Percentiles rank a stretch among this genome's conserved stretches.
Conservation (phyloP, 768 basidiomycete species). For the Suillus cothurnatus region DNA sequence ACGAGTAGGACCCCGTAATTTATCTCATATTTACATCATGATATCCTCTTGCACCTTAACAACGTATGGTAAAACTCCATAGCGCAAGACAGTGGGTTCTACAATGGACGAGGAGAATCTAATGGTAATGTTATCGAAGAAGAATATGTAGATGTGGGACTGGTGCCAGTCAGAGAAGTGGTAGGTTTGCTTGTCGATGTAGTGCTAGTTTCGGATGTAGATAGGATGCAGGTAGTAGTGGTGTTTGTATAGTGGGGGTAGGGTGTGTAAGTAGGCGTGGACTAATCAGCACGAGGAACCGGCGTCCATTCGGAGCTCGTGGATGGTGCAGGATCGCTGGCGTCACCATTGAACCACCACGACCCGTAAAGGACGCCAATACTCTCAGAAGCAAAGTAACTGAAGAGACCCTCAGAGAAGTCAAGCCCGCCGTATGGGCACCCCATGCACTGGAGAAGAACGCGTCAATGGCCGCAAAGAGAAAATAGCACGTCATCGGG, state of each 20-base stretch:
- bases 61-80: too few species aligned
- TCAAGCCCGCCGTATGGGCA: slow-evolving; percentile 72
- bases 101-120: too few species aligned
- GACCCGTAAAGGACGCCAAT: slow-evolving; percentile 58
- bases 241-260: background rate
- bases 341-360: slow-evolving; percentile 57
- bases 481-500: too few species aligned
- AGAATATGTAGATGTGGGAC: background rate
- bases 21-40: too few species aligned
- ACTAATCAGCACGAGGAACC: background rate
- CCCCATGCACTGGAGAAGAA: slow-evolving; percentile 52
- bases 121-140: background rate
- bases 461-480: slow-evolving; percentile 4
- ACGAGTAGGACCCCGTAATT: too few species aligned
- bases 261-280: background rate
- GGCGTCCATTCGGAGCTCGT: background rate
- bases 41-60: too few species aligned
- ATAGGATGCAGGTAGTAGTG: background rate
- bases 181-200: background rate
- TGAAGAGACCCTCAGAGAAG: slow-evolving; percentile 67
- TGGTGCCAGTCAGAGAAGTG: background rate
- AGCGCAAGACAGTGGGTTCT: too few species aligned
- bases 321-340: slow-evolving; percentile 15
- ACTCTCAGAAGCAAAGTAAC: slow-evolving; percentile 47
- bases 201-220: background rate